These are phyloP conservation scores for Colletotrichum cereale DNA, from an alignment of 2,329 filamentous ascomycete genomes.

Conservation along the genomic window DNA sequence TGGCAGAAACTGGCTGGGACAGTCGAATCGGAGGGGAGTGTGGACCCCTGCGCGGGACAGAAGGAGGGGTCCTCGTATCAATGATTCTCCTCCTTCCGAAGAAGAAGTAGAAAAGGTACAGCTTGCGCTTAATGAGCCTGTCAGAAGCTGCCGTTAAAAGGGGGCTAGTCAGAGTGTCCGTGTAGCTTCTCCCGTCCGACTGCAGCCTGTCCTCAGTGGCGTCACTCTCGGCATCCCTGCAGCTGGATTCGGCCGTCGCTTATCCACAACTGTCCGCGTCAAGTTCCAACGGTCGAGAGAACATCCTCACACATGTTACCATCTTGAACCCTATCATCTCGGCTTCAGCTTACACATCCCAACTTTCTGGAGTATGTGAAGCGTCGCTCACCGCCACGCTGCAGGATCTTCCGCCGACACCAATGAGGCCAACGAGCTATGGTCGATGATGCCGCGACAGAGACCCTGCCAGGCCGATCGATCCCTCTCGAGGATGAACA, in stretches of 20 bases:
- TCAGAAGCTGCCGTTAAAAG: neutral
- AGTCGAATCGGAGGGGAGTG: conserved; percentile 37
- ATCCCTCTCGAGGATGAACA: conserved; percentile 42
- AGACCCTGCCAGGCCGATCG: conserved; percentile 52
- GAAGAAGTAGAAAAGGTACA: neutral
- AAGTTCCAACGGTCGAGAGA: conserved; percentile 32
- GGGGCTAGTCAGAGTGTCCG: conserved; percentile 6
- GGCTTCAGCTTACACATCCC: neutral
- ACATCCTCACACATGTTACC: conserved; percentile 10
- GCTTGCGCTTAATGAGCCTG: neutral
- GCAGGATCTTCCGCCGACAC: conserved; percentile 32
- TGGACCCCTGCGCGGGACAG: conserved; percentile 32
- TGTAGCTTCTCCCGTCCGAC: conserved; percentile 3
- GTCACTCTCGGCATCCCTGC: conserved; percentile 38
- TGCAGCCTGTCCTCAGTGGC: conserved; percentile 27
- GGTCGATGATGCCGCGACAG: conserved; percentile 64
- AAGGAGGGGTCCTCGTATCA: conserved; percentile 39
- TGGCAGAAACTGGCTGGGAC: conserved; percentile 37
- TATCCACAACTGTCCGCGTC: conserved; percentile 26
- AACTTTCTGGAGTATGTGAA: conserved; percentile 32
- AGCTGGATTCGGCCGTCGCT: conserved; percentile 28
- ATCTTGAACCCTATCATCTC: neutral
- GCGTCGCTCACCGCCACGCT: conserved; percentile 16
- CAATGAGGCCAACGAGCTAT: conserved; percentile 56
- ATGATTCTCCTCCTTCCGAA: conserved; percentile 26